phyloP scores from a whole-genome alignment of 2,329 filamentous ascomycete genomes.

The Dothideomycetes sp. region DNA sequence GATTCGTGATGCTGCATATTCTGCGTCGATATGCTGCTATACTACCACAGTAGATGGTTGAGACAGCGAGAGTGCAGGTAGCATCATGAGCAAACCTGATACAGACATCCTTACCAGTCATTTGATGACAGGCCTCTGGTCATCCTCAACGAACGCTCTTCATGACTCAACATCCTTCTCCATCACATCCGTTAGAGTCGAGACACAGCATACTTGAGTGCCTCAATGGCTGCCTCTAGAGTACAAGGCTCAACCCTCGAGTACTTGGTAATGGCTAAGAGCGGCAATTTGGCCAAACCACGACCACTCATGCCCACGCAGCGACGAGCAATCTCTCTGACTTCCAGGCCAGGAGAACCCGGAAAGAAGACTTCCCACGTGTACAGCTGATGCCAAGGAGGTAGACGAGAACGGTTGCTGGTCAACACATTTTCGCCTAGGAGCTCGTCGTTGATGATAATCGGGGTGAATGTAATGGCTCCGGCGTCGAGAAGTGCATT shows the following conservation, averaged over 20 bases:
- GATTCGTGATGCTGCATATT: too few species aligned
- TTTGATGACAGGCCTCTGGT: too few species aligned
- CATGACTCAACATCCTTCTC: too few species aligned
- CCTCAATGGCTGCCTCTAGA: conserved; percentile 31
- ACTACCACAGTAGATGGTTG: too few species aligned
- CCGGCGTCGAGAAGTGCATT: conserved; percentile 35
- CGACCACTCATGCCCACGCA: conserved; percentile 35
- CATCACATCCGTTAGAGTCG: too few species aligned
- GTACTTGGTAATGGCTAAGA: conserved; percentile 33
- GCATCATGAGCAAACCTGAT: too few species aligned
- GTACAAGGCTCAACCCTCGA: conserved; percentile 27
- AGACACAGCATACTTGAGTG: conserved; percentile 24
- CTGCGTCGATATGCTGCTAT: too few species aligned
- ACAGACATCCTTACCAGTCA: too few species aligned
- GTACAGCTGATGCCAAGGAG: conserved; percentile 24
- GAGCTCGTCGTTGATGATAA: not conserved
- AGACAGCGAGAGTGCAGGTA: too few species aligned
- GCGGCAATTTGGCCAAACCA: conserved; percentile 33
- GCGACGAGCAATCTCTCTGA: conserved; percentile 26
- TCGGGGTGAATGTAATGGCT: conserved; percentile 22
- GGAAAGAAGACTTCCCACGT: conserved; percentile 17
- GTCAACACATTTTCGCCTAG: too few species aligned
- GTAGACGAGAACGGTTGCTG: conserved; percentile 15
- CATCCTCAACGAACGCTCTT: too few species aligned
- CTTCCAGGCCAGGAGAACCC: conserved; percentile 21